Base-by-base conservation (phyloP, 805 yeast species). In the Sungouiella thailandica region DNA sequence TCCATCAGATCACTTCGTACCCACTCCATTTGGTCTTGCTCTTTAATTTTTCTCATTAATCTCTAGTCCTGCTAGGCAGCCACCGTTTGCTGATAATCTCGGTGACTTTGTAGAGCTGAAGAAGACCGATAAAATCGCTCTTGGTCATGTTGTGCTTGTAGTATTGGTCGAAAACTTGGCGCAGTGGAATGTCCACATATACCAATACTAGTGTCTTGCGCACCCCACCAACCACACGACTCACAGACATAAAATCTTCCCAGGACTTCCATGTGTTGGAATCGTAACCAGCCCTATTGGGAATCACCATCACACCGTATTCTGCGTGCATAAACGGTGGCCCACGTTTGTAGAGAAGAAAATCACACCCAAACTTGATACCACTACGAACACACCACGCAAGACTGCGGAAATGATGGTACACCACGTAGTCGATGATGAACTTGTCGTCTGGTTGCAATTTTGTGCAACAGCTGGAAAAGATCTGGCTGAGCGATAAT, bases 301-400 rank as follows among this genome's bases (percentile, higher is more conserved):
- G 68, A 17, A 76, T 38, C 5, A 83, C 62, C 29, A 73, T 51
- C 3, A 86, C 62, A 5, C 90, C 85, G 55, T 76, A 85, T 53
- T 88, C 95, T 0, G 98, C 97, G 55, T 93, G 99, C 32, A 82
- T 78, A 55, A 89, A 87, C 2, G 97, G 97, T 7, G 97, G 98
- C 0, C 99, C 99, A 37, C 90, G 68, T 34, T 81, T 77, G 56
- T 93, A 93, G 4, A 93, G 65, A 7, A 93, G 60, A 57, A 66
- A 82, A 49, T 89, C 94, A n/a, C 84, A 74, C 2, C 96, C 96
- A 57, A 93, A 93, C 57, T 93, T 93, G 36, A 88, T 74, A 0
- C 97, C 98, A 0, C 89, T 76, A 38, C 94, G 70, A 2, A 82
- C 93, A 64, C 97, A 90, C 97, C 97, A 93, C 0, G 97, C 97